These are phyloP conservation scores for Diaporthe amygdali DNA, from an alignment of 2,329 filamentous ascomycete genomes.

Conservation along the genomic window DNA sequence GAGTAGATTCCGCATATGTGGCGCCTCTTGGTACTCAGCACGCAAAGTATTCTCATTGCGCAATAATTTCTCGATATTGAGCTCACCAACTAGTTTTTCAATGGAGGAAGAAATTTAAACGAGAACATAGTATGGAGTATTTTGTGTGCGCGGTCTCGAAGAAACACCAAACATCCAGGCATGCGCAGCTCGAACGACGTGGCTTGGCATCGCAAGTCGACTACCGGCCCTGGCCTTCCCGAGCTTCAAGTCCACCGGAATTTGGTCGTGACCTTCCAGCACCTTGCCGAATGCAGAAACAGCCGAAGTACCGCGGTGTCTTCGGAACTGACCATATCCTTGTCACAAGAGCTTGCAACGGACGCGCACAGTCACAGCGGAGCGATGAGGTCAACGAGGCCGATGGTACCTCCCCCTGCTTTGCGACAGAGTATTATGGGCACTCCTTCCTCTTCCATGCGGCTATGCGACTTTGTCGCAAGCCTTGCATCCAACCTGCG, in stretches of 20 bases:
- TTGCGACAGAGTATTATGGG: constrained; percentile 4
- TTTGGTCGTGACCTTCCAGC: constrained; percentile 12
- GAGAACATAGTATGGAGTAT: neutral
- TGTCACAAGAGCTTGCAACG: constrained; percentile 10
- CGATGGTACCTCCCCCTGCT: constrained; percentile 15
- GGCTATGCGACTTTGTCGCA: constrained; percentile 9
- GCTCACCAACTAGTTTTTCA: neutral
- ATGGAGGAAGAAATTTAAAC: neutral
- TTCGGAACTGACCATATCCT: constrained; percentile 9
- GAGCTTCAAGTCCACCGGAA: constrained; percentile 8
- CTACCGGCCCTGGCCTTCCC: constrained; percentile 14
- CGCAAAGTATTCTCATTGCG: neutral
- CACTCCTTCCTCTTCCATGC: constrained; percentile 2
- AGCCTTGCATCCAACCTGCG: neutral
- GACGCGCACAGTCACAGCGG: constrained; percentile 11
- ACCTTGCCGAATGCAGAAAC: constrained; percentile 17
- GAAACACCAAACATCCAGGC: constrained; percentile 1
- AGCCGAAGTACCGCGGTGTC: neutral
- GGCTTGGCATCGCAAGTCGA: constrained; percentile 14
- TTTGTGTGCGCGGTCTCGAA: neutral
- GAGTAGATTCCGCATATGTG: neutral
- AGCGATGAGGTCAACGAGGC: constrained; percentile 14
- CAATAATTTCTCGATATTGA: neutral
- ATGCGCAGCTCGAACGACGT: neutral
- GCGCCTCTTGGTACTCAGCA: neutral